Evolutionary conservation across 768 basidiomycete species (phyloP).

Genomic region (Agrocybe chaxingu): DNA sequence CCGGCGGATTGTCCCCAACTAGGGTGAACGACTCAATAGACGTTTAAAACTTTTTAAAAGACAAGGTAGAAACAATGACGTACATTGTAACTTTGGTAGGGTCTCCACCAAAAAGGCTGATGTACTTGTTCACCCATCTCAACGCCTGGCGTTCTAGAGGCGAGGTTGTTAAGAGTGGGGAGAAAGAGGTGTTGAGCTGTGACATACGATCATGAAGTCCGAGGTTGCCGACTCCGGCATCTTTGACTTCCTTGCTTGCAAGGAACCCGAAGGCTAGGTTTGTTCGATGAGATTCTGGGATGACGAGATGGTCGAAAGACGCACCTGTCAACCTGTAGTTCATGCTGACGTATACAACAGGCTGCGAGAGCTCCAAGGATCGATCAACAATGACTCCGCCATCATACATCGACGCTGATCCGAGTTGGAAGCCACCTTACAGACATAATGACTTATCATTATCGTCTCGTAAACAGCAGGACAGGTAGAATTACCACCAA

Average conservation of each 20-base stretch:
- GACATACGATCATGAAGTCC: conserved; percentile 62
- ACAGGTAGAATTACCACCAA: conserved; percentile 25
- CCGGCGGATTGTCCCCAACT: conserved; percentile 46
- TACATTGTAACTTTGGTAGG: conserved; percentile 57
- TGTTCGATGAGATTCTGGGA: neutral
- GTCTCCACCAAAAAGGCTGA: conserved; percentile 63
- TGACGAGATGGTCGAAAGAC: neutral
- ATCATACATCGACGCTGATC: conserved; percentile 29
- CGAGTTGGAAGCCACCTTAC: conserved; percentile 21
- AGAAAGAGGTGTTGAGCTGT: neutral
- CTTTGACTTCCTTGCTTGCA: conserved; percentile 47
- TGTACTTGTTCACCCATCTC: conserved; percentile 67
- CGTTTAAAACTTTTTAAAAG: neutral
- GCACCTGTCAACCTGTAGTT: conserved; percentile 37
- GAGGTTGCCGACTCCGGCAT: conserved; percentile 54
- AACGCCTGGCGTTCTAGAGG: conserved; percentile 53
- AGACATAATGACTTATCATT: neutral
- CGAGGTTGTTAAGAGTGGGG: neutral
- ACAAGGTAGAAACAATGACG: conserved; percentile 9
- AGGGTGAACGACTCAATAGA: neutral
- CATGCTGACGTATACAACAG: conserved; percentile 47
- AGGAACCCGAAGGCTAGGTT: conserved; percentile 48
- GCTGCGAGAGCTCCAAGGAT: conserved; percentile 35
- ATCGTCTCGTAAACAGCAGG: neutral
- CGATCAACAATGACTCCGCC: conserved; percentile 32